Evolutionary conservation across 768 basidiomycete genomes (phyloP).

Genomic region (Scleroderma citrinum): DNA sequence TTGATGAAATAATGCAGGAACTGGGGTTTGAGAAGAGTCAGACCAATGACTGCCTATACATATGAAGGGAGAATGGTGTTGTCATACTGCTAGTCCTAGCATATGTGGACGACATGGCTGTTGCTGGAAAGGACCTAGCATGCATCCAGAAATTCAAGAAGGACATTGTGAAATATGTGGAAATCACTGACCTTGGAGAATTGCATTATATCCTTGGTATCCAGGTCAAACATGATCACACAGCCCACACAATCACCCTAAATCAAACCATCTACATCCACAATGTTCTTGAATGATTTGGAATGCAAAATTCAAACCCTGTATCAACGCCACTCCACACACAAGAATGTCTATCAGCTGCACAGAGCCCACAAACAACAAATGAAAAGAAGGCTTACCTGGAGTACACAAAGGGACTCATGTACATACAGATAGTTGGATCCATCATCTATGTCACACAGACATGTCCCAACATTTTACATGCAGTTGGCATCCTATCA

Average conservation of each 20-base stretch:
- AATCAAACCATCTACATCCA: conserved; percentile 25
- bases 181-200: conserved; percentile 27
- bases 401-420: background rate
- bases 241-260: conserved; percentile 18
- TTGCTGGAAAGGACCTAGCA: conserved; percentile 13
- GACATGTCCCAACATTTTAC: background rate
- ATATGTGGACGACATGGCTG: conserved; percentile 31
- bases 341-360: background rate
- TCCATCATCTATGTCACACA: conserved; percentile 1
- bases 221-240: conserved; percentile 17
- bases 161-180: conserved; percentile 20
- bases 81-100: conserved; percentile 11
- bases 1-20: conserved; percentile 20
- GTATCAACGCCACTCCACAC: background rate
- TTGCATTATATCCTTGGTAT: conserved; percentile 28
- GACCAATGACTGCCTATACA: conserved; percentile 16
- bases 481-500: background rate
- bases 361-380: background rate
- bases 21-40: conserved; percentile 24
- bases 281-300: background rate
- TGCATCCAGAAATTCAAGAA: background rate
- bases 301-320: background rate
- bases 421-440: background rate
- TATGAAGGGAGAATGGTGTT: conserved; percentile 15
- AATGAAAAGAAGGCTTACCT: background rate